Percentiles rank a stretch among this genome's conserved stretches.
Conservation (phyloP, 768 basidiomycete genomes). For the Mycena maculata region DNA sequence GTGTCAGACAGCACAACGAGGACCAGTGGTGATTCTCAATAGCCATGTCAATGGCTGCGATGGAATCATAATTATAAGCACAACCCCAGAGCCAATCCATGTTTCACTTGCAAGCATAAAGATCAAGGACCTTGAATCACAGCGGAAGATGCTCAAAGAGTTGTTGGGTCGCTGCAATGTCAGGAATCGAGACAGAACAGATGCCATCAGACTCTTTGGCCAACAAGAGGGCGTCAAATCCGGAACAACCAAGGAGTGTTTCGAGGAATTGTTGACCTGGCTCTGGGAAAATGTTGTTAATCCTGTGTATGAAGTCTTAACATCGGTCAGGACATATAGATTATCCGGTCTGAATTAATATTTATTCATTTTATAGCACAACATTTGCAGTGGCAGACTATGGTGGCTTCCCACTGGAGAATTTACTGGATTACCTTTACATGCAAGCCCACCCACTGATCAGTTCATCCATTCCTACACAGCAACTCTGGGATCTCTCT, state of each 20-base stretch:
- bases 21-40: conserved; percentile 35
- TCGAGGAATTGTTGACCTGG: conserved; percentile 21
- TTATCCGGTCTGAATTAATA: background rate
- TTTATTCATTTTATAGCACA: conserved; percentile 16
- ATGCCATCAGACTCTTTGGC: background rate
- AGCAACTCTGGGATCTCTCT: conserved; percentile 26
- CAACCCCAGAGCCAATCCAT: too few species aligned
- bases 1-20: conserved; percentile 25
- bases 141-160: conserved; percentile 8
- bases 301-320: conserved; percentile 25
- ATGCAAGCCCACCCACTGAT: too few species aligned
- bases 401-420: conserved; percentile 36
- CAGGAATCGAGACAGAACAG: background rate
- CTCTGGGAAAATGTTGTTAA: too few species aligned
- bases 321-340: conserved; percentile 10
- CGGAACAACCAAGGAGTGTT: conserved; percentile 1
- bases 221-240: background rate
- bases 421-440: conserved; percentile 31
- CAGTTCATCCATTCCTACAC: conserved; percentile 33
- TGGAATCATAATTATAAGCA: too few species aligned
- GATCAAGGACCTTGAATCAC: background rate
- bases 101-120: conserved; percentile 18
- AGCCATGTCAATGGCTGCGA: conserved; percentile 13
- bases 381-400: conserved; percentile 25
- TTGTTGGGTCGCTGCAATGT: too few species aligned